Evolutionary conservation across 768 basidiomycete species (phyloP), one percentile per base, ranked within the genome.

Genomic region (Lactarius hengduanensis): DNA sequence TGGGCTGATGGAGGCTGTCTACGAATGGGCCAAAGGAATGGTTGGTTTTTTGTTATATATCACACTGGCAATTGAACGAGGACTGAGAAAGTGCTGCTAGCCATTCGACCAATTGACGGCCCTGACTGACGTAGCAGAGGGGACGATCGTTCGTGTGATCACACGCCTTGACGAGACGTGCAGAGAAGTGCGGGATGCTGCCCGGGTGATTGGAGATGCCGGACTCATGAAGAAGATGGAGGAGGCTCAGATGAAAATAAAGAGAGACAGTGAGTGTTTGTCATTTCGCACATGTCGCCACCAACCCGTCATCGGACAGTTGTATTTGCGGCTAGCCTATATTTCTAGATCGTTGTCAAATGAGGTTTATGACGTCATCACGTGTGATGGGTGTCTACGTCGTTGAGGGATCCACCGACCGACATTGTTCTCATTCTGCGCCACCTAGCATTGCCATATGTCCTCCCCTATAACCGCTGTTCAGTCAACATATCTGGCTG

Each of bases 21-120:
- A 98, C 74, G 97, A 98, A 76, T 99, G 97, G 97, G 96, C 97
- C 0, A 94, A 91, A 76, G 97, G 97, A 62, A 98, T 96, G 96
- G 96, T 96, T 71, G 71, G 86, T 68, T 41, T 58, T 40, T 40
- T 50, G 38, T 56, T 40, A 6, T 40, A 6, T 36, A 57, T 59
- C 65, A 59, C 59, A 30, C 30, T 30, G 30, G 32, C 32, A 30
- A 15, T 9, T 54, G 53, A 15, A 58, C 45, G 34, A 11, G 8
- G 45, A 30, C 61, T 55, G 15, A 57, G 47, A 50, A 16, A 6
- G 8, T 16, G 4, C 16, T n/a, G 63, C 40, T 71, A 99, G 96
- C 93, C 97, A 0, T 99, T 99, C 76, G 88, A 95, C 73, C 91
- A 98, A 75, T 96, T 99, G 71, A 94, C 93, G 1, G 77, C 84